Evolutionary conservation across 371 early-diverging fungal species (phyloP), one percentile per base, ranked within the genome.

Genomic region (Gilbertella persicaria): DNA sequence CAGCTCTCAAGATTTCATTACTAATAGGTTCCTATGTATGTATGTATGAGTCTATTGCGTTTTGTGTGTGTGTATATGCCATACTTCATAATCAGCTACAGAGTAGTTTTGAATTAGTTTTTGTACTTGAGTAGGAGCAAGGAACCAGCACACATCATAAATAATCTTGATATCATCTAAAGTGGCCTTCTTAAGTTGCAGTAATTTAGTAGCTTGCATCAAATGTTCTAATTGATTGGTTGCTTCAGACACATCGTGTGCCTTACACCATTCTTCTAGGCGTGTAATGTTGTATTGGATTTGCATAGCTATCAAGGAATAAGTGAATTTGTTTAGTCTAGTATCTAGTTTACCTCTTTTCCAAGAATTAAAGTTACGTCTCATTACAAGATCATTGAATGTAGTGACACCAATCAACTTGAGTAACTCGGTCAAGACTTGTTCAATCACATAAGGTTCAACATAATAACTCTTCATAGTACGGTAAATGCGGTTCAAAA

Each of bases 271-370:
- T 67, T 98, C 98, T 67, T 95, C 94, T 45, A 98, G 73, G 14
- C 96, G 85, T 4, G 94, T 91, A 37, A 96, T 87, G 62, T 98
- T 98, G 81, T 95, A 97, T 73, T 97, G 97, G 60, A 98, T 95
- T 79, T 98, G 97, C 89, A 97, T 96, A 25, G 78, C 77, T 71
- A 49, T 20, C 23, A 0, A 33, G 12, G 7, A n/a, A n/a, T n/a
- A n/a, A n/a, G 48, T 10, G 19, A 17, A 19, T 2, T 2, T 33
- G 33, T 12, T 33, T 10, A 33, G 10, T 9, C 2, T 33, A 2
- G 6, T 33, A 3, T 2, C 10, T 33, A 17, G 25, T 42, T 45
- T 66, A 73, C 89, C 89, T 58, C 93, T 83, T 67, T 92, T 91
- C 92, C 93, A 91, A 21, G 91, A 89, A 62, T 89, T 89, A 56